These are phyloP conservation scores for Polyporus tsugae DNA, from an alignment of 1,284 basidiomycete genomes.

Conservation along the genomic window DNA sequence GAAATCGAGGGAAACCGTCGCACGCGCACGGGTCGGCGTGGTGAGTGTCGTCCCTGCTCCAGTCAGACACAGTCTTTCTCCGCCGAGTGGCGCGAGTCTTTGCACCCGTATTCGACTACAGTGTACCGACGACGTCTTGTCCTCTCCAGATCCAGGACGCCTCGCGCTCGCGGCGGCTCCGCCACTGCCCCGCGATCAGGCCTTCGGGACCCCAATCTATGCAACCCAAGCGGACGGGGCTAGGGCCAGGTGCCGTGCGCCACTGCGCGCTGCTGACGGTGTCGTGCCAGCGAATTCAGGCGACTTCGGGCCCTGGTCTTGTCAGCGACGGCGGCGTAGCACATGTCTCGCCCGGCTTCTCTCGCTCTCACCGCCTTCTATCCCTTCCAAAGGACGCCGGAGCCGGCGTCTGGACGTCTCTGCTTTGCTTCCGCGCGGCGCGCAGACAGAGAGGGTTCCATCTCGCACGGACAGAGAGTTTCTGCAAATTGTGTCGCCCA, in stretches of 20 bases:
- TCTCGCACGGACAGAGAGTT: not conserved
- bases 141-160: not conserved
- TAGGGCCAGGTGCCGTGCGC: not conserved
- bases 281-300: slow-evolving; percentile 9
- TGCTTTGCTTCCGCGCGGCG: slow-evolving; percentile 2
- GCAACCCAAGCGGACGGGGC: not conserved
- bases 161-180: slow-evolving; percentile 1
- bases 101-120: not conserved
- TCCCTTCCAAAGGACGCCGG: slow-evolving; percentile 9
- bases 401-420: slow-evolving; percentile 13
- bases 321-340: slow-evolving; percentile 24
- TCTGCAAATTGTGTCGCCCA: slow-evolving; percentile 3
- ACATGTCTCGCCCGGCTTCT: slow-evolving; percentile 26
- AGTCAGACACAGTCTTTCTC: not conserved
- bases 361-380: slow-evolving; percentile 18
- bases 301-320: slow-evolving; percentile 17
- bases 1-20: not conserved
- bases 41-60: not conserved
- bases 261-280: not conserved
- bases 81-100: not conserved
- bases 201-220: not conserved
- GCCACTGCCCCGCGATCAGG: not conserved
- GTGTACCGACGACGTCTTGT: slow-evolving; percentile 2
- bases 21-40: slow-evolving; percentile 3
- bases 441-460: not conserved